Base-by-base conservation (phyloP, 768 basidiomycete species). In the Tylopilus sp. region DNA sequence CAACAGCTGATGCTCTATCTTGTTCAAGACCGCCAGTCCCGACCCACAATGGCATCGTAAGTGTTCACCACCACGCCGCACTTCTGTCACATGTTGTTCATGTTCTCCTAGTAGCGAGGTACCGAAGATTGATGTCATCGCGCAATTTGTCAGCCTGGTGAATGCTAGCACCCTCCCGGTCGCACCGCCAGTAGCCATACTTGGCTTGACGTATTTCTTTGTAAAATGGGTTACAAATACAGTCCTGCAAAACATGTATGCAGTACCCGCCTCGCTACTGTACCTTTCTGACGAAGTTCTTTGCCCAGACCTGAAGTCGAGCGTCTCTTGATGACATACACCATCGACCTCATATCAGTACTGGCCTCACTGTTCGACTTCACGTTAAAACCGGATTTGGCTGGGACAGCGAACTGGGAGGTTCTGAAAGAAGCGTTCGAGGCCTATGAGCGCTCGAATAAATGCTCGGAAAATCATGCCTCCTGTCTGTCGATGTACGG, bases 401-500 rank as follows among this genome's bases (percentile, higher is more conserved):
- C 48, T n/a, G 52, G 48, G 1, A 50, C 22, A 20, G 30, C 48
- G 1, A 36, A 53, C 12, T 53, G 48, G 52, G 52, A 42, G 8
- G 44, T 46, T 15, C 18, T 54, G 4, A 50, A 42, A 25, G 40
- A 46, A 35, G 49, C 40, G 6, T 54, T 54, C 22, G 53, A 54
- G 26, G 26, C 5, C 26, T 2, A 26, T 26, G 26, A 26, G 26
- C 26, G 9, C 26, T 26, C 26, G 26, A 26, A 26, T 9, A 4
- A 9, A 26, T 9, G 2, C 26, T 6, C 5, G 26, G 26, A 9
- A 26, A 26, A 6, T 26, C 26, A 26, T 26, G 9, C 9, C 26
- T 6, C 26, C 26, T 26, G 26, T 26, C 26, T 4, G 26, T 26
- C 26, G 26, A 6, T 26, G 26, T 26, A 26, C 9, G 28, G 28